phyloP scores from a whole-genome alignment of 495 filamentous ascomycete genomes.

The Tuber borchii region DNA sequence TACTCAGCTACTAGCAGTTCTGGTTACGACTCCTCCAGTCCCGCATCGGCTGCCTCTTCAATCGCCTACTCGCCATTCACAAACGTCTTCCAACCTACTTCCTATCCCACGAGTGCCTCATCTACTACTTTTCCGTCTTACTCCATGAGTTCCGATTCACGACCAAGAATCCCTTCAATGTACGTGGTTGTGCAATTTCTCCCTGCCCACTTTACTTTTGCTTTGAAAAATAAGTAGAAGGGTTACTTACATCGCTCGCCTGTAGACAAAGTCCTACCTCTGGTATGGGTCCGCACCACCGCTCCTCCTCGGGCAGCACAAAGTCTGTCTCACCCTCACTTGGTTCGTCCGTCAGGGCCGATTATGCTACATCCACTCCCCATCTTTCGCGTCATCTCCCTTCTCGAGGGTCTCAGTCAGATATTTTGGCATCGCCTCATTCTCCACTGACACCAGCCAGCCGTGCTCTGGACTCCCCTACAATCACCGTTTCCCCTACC shows the following conservation, averaged over 20 bases:
- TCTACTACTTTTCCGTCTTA: constrained; percentile 30
- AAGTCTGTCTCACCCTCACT: constrained; percentile 42
- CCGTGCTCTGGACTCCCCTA: constrained; percentile 32
- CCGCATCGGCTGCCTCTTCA: constrained; percentile 39
- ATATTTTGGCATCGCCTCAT: constrained; percentile 36
- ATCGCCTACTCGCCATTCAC: constrained; percentile 38
- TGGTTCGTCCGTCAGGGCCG: constrained; percentile 36
- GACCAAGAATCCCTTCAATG: constrained; percentile 41
- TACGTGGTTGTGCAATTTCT: constrained; percentile 30
- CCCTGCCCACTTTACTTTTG: constrained; percentile 21
- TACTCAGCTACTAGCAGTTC: constrained; percentile 40
- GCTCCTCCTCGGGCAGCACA: constrained; percentile 40
- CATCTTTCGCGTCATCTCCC: constrained; percentile 39
- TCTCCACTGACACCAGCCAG: constrained; percentile 37
- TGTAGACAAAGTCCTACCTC: constrained; percentile 41
- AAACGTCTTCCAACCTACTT: constrained; percentile 37
- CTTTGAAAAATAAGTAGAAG: neutral
- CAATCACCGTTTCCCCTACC: constrained; percentile 37
- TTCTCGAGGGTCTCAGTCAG: constrained; percentile 34
- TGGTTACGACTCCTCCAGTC: constrained; percentile 41
- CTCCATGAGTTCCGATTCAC: constrained; percentile 36
- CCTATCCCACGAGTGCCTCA: constrained; percentile 37
- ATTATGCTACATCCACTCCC: constrained; percentile 40
- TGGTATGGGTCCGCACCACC: constrained; percentile 39
- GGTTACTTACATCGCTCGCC: constrained; percentile 37